These are phyloP conservation scores for Tolypocladium sp. DNA, from an alignment of 2,329 filamentous ascomycete genomes.

Conservation along the genomic window DNA sequence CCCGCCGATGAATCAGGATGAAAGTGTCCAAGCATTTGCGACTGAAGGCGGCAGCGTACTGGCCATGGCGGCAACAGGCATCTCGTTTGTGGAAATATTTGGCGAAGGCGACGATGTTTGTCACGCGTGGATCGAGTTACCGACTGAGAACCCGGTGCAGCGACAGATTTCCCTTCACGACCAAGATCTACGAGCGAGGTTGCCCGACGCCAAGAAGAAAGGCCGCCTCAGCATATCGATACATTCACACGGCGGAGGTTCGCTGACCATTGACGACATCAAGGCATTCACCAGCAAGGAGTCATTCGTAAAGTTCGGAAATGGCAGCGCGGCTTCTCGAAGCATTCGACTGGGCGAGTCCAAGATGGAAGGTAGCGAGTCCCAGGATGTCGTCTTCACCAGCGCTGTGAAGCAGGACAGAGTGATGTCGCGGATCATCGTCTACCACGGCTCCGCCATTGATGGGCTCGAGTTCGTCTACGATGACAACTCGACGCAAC, in stretches of 20 bases:
- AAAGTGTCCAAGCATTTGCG: constrained; percentile 77
- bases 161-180: constrained; percentile 70
- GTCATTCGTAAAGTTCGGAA: constrained; percentile 65
- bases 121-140: constrained; percentile 72
- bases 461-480: constrained; percentile 91
- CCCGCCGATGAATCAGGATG: constrained; percentile 51
- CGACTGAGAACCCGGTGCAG: constrained; percentile 53
- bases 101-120: constrained; percentile 74
- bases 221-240: constrained; percentile 62
- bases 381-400: constrained; percentile 66
- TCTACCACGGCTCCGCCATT: constrained; percentile 69
- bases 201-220: constrained; percentile 67
- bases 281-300: constrained; percentile 60
- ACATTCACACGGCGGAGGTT: constrained; percentile 67
- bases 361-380: constrained; percentile 58
- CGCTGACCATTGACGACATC: constrained; percentile 70
- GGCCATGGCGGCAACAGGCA: constrained; percentile 69
- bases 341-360: constrained; percentile 67
- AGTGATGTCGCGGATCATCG: constrained; percentile 62
- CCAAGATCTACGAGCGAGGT: constrained; percentile 57
- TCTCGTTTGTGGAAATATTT: constrained; percentile 79
- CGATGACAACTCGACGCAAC: constrained; percentile 72
- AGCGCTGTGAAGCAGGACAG: constrained; percentile 60
- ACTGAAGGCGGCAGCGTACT: constrained; percentile 70
- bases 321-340: constrained; percentile 60